Evolutionary conservation across 2,329 filamentous ascomycete genomes (phyloP), one percentile per base, ranked within the genome.

Genomic region (Diplocarpon rosae): DNA sequence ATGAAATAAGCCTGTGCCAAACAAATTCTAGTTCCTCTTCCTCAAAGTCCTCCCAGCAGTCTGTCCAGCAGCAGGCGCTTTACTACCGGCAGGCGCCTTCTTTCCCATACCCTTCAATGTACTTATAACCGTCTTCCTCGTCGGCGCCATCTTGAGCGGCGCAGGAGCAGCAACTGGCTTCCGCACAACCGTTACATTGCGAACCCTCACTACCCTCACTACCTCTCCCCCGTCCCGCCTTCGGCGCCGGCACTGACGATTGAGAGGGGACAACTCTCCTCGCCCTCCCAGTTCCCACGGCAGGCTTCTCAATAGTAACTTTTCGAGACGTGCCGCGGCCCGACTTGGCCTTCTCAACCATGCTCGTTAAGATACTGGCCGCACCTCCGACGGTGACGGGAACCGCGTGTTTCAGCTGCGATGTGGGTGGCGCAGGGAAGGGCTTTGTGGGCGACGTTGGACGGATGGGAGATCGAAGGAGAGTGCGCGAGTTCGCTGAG

Each of bases 401-500:
- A 14, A 67, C 52, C 20, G 49, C 48, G 5, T 68, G 66, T 58
- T 85, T 84, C n/a, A 76, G 57, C 1, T 81, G 78, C 17, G 81
- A 83, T 13, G 70, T 67, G 17, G 78, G 73, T 17, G 75, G 73
- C 1, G 74, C 68, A 32, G 79, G 67, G 45, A 72, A 69, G 2
- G 74, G 69, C 58, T 82, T 80, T 17, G 66, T 63, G 12, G 75
- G 72, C n/a, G 76, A 75, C 5, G 46, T 27, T 31, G 51, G 50
- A 11, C 57, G 56, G 17, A 56, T 49, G 29, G 54, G 57, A 20
- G 57, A 57, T 12, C 49, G 47, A 37, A 52, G 55, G 24, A 56
- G 41, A 2, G 57, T 58, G 41, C 85, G 78, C 5, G 84, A 83
- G 59, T 94, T 94, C 47, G 83, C 81, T 0, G 85, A 89, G 42